These are phyloP conservation scores for Pseudisothecium myosuroides DNA, from an alignment of 225 moss, liverwort and hornwort species.

Conservation along the genomic window DNA sequence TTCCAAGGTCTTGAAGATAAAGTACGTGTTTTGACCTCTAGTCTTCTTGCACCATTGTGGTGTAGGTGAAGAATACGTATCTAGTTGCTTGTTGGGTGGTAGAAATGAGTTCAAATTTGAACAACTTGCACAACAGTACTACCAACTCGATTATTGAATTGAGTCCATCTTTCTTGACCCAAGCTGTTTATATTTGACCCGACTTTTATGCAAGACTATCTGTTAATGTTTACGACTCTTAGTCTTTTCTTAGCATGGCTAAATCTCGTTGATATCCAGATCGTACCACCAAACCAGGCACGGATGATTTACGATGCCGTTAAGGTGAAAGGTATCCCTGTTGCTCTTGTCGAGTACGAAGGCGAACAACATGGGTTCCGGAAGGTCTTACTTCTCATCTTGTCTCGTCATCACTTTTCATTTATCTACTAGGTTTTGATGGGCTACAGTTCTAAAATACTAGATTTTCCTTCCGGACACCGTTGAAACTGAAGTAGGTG, in stretches of 20 bases:
- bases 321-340: conserved; percentile 63
- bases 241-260: neutral
- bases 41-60: neutral
- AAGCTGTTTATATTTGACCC: neutral
- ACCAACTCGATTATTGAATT: neutral
- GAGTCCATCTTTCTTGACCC: neutral
- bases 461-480: neutral
- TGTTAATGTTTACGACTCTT: neutral
- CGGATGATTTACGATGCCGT: conserved; percentile 80
- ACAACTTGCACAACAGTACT: neutral
- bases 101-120: neutral
- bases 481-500: neutral
- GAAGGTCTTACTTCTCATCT: conserved; percentile 1
- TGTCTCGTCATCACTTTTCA: neutral
- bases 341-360: conserved; percentile 85
- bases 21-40: conserved; percentile 11
- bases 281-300: conserved; percentile 85
- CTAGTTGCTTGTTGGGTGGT: neutral
- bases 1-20: conserved; percentile 97
- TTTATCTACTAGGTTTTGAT: neutral
- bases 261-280: conserved; percentile 16
- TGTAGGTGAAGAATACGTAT: neutral
- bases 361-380: conserved; percentile 88
- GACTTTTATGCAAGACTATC: neutral
- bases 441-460: neutral